Evolutionary conservation across 2,329 filamentous ascomycete genomes (phyloP), one percentile per base, ranked within the genome.

Genomic region (Magnaporthiopsis poae): DNA sequence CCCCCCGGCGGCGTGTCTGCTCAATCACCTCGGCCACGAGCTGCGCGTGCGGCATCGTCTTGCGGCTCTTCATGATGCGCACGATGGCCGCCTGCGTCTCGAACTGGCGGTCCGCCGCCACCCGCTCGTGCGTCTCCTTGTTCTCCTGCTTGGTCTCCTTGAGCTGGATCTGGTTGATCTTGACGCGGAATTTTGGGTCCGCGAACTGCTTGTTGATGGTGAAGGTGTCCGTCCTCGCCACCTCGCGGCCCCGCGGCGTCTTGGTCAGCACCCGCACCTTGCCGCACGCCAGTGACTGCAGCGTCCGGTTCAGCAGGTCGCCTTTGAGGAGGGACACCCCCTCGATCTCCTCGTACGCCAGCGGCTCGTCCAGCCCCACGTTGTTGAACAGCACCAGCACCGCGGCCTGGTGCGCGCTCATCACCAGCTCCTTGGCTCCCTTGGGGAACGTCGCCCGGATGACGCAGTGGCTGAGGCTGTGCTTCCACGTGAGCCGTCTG

Each of bases 121-220:
- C 91, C 61, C 92, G 86, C 77, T 96, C 90, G 77, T 98, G 92
- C 1, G 93, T 98, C 72, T 90, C 91, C 77, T 92, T 90, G 79
- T 97, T 97, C 78, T 99, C 95, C 74, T 94, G 90, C 72, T 90
- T 90, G 0, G 95, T 98, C 79, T 99, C 95, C 78, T 95, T 96
- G 64, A 97, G 85, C 78, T 99, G 95, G 71, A 99, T 95, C 78
- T 97, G 94, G 79, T 98, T 99, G 81, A 99, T 97, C 81, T 99
- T 99, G 79, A 99, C 88, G 67, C 92, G 88, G 77, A 91, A 90
- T 77, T 95, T 96, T 27, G 88, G 84, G 74, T 97, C 90, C 2
- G 80, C 80, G 77, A 99, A 99, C 21, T 76, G 75, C 61, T 83
- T 77, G 79, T 97, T 97, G 73, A 96, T 88, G 0, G 86, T 86